These are phyloP conservation scores for Phytophthora tentaculata DNA, from an alignment of 352 stramenopile genomes.

Conservation along the genomic window DNA sequence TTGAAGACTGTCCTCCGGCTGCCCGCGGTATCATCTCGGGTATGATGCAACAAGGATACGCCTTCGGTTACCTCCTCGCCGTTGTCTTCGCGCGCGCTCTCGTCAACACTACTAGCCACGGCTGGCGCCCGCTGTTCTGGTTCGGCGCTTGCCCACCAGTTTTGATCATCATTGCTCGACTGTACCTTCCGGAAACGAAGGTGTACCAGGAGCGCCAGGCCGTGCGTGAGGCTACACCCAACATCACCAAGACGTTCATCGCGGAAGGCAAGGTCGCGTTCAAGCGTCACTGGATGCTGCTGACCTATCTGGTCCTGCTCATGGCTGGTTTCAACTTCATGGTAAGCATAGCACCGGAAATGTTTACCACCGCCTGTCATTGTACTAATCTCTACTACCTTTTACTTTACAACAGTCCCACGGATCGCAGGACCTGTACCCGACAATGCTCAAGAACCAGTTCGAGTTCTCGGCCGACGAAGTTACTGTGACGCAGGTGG, in stretches of 20 bases:
- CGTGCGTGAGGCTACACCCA: constrained; percentile 30
- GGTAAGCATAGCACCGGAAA: constrained; percentile 20
- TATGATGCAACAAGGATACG: constrained; percentile 59
- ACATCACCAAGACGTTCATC: constrained; percentile 42
- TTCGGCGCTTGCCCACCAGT: constrained; percentile 50
- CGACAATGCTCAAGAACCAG: constrained; percentile 56
- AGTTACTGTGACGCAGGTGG: constrained; percentile 51
- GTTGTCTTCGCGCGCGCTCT: constrained; percentile 42
- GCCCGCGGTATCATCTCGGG: constrained; percentile 52
- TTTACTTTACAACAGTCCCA: constrained; percentile 33
- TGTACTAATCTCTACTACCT: constrained; percentile 1
- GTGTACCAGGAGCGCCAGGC: constrained; percentile 39
- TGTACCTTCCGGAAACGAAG: constrained; percentile 45
- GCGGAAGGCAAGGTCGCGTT: constrained; percentile 49
- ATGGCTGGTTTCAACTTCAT: constrained; percentile 63
- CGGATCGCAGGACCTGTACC: constrained; percentile 55
- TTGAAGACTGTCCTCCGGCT: constrained; percentile 42
- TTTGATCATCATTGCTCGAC: constrained; percentile 52
- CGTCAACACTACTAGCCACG: constrained; percentile 45
- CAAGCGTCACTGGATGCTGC: constrained; percentile 48
- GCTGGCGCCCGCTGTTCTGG: constrained; percentile 55
- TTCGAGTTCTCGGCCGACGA: constrained; percentile 47
- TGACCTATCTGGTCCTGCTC: constrained; percentile 50
- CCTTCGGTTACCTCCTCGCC: constrained; percentile 48
- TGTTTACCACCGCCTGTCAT: neutral